Percentiles rank a stretch among this genome's conserved stretches.
Conservation (phyloP, 192 early-diverging fungal genomes). For the Rhizophagus sp. region DNA sequence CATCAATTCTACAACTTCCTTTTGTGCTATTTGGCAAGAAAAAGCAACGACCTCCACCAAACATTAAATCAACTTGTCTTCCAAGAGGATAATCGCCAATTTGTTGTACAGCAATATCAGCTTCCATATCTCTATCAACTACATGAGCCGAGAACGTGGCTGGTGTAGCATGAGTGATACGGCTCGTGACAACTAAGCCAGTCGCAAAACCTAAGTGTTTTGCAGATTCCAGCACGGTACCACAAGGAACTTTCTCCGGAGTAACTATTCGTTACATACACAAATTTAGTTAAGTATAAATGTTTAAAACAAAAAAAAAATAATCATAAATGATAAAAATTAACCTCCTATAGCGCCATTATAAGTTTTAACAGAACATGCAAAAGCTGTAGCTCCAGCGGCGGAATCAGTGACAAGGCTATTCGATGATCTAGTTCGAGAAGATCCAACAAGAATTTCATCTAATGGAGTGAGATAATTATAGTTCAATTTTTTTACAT, state of each 20-base stretch:
- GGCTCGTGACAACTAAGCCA: constrained; percentile 91
- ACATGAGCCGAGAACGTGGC: constrained; percentile 84
- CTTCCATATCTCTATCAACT: constrained; percentile 74
- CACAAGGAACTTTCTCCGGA: constrained; percentile 71
- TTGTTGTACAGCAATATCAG: constrained; percentile 86
- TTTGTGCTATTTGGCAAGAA: constrained; percentile 72
- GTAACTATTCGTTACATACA: constrained; percentile 44
- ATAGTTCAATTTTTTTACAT: constrained; percentile 54
- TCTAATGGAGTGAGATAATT: constrained; percentile 57
- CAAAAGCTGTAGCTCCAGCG: constrained; percentile 95
- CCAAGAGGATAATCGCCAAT: constrained; percentile 90
- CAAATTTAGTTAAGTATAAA: no score
- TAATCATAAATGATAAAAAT: not conserved
- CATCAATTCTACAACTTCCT: constrained; percentile 77
- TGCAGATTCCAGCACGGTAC: constrained; percentile 95
- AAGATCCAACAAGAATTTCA: constrained; percentile 79
- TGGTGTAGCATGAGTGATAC: constrained; percentile 94
- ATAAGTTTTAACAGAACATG: constrained; percentile 88
- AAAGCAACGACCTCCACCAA: constrained; percentile 90
- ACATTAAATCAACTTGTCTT: constrained; percentile 80
- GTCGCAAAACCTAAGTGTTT: constrained; percentile 80
- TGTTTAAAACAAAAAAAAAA: not conserved
- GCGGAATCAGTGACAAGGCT: constrained; percentile 94
- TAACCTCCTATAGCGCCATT: constrained; percentile 90
- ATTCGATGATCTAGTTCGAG: constrained; percentile 80